These are phyloP conservation scores for Centrapalus pauciflorus DNA, from an alignment of 129 eudicot genomes.

Conservation along the genomic window DNA sequence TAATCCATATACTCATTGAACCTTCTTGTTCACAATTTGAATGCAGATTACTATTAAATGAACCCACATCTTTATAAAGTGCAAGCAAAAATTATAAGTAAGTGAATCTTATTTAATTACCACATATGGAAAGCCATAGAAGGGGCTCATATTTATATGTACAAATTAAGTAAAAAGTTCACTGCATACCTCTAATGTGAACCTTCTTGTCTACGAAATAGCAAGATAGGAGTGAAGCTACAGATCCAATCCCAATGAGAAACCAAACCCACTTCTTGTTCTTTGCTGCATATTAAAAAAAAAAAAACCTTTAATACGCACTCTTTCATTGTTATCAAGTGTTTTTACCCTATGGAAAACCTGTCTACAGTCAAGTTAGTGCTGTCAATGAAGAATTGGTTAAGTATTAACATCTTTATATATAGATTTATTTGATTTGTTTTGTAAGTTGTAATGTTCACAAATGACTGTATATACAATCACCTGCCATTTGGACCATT, in stretches of 20 bases:
- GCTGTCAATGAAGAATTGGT: no score
- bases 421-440: neutral
- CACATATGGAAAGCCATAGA: neutral
- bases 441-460: neutral
- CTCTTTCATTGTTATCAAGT: neutral
- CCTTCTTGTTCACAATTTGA: no score
- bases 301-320: neutral
- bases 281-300: neutral
- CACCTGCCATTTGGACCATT: no score
- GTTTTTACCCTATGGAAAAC: neutral
- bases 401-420: neutral
- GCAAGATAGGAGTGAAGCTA: conserved; percentile 13
- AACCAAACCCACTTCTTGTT: conserved; percentile 22
- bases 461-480: neutral
- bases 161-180: neutral
- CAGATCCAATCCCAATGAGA: conserved; percentile 14
- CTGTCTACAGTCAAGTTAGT: neutral
- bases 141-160: neutral
- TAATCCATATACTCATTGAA: no score
- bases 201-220: conserved; percentile 13
- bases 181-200: conserved; percentile 13
- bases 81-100: neutral
- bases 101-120: no score
- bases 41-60: no score
- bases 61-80: no score